These are phyloP conservation scores for Plasmopara viticola DNA, from an alignment of 352 stramenopile species.

Conservation along the genomic window DNA sequence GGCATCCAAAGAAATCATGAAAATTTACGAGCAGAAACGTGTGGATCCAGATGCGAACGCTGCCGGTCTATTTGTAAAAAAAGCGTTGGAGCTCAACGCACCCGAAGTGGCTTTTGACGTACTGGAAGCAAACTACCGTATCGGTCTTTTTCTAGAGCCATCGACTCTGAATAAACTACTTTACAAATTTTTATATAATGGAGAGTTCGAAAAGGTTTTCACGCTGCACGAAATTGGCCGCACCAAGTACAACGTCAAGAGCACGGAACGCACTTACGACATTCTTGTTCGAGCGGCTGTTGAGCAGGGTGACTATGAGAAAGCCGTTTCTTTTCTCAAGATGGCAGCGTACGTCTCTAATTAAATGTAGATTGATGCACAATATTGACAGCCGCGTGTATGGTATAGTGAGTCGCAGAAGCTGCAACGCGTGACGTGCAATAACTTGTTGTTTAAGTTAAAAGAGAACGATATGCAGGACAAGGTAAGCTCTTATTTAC, in stretches of 20 bases:
- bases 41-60: conserved; percentile 73
- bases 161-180: conserved; percentile 79
- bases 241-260: conserved; percentile 79
- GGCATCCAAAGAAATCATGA: conserved; percentile 81
- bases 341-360: conserved; percentile 55
- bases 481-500: conserved; percentile 17
- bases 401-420: conserved; percentile 49
- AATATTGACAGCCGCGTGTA: conserved; percentile 6
- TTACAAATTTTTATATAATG: conserved; percentile 76
- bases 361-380: not conserved
- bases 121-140: conserved; percentile 77
- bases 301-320: conserved; percentile 65
- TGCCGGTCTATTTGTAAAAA: conserved; percentile 76
- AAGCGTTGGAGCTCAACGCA: conserved; percentile 70
- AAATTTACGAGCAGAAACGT: conserved; percentile 83
- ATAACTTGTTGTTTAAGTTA: conserved; percentile 84
- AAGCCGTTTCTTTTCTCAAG: conserved; percentile 65
- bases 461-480: conserved; percentile 72
- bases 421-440: conserved; percentile 81
- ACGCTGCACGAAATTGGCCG: conserved; percentile 68
- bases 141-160: conserved; percentile 73
- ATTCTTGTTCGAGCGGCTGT: conserved; percentile 78
- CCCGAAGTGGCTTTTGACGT: conserved; percentile 71
- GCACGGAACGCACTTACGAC: conserved; percentile 77
- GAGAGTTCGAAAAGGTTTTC: conserved; percentile 74